Evolutionary conservation across 345 rosid genomes (phyloP).

Genomic region (Salix udensis): DNA sequence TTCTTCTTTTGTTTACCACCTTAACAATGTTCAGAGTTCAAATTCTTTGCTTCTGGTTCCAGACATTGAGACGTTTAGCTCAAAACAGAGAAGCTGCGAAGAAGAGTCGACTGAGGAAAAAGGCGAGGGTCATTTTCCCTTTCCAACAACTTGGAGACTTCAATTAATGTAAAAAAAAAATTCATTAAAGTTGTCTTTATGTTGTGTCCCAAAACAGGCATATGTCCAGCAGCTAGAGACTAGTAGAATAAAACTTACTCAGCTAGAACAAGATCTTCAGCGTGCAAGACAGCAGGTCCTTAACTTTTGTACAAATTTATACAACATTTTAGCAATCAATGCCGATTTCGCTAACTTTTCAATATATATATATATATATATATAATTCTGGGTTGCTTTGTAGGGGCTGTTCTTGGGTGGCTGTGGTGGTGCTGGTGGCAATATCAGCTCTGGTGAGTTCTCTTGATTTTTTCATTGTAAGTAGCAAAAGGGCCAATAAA

Average conservation of each 20-base stretch:
- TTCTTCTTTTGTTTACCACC: neutral
- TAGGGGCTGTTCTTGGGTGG: conserved; percentile 90
- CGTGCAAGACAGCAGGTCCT: conserved; percentile 89
- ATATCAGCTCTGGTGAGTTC: conserved; percentile 72
- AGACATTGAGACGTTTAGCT: conserved; percentile 96
- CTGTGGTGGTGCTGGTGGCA: conserved; percentile 62
- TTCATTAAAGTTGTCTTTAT: neutral
- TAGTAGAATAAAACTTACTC: conserved; percentile 81
- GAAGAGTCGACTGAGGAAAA: conserved; percentile 94
- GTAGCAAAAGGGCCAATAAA: too few species aligned
- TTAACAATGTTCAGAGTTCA: neutral
- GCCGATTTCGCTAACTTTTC: neutral
- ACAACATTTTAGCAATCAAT: neutral
- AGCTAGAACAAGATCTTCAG: conserved; percentile 93
- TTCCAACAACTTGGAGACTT: neutral
- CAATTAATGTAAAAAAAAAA: neutral
- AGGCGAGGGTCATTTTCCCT: conserved; percentile 38
- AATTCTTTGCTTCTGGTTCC: conserved; percentile 17
- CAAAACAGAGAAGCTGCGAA: conserved; percentile 99
- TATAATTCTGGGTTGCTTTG: neutral
- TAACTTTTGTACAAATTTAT: neutral
- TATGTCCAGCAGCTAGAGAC: conserved; percentile 96
- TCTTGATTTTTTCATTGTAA: neutral
- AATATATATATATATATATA: too few species aligned
- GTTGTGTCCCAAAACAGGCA: conserved; percentile 52